A percentile compares a stretch with the other conserved stretches of the same genome.
These are phyloP conservation scores for Draba incana DNA, from an alignment of 345 rosid species.

Conservation along the genomic window DNA sequence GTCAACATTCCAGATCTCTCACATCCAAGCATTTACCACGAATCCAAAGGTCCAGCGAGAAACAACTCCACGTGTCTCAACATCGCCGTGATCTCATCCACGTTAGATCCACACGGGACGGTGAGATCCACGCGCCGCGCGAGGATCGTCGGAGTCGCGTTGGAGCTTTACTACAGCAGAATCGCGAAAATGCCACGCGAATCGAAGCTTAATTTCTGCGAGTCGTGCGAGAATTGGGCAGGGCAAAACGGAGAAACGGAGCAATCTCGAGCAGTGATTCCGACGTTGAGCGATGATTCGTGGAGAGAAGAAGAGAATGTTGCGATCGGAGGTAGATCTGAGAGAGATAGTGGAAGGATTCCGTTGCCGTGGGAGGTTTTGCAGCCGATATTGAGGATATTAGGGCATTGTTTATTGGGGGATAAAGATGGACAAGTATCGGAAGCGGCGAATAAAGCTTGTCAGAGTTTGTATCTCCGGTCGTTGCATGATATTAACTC, in stretches of 20 bases:
- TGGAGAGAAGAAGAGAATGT: slow-evolving; percentile 27
- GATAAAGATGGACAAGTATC: slow-evolving; percentile 44
- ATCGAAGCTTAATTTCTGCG: slow-evolving; percentile 78
- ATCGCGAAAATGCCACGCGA: slow-evolving; percentile 54
- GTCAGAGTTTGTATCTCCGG: slow-evolving; percentile 61
- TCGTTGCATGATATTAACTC: slow-evolving; percentile 67
- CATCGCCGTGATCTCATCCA: slow-evolving; percentile 68
- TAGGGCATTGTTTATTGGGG: slow-evolving; percentile 77
- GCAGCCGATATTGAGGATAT: slow-evolving; percentile 74
- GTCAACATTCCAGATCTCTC: slow-evolving; percentile 75
- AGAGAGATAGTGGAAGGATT: slow-evolving; percentile 43
- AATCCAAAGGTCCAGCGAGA: slow-evolving; percentile 45
- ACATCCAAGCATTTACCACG: slow-evolving; percentile 77
- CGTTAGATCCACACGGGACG: slow-evolving; percentile 77
- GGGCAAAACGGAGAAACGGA: slow-evolving; percentile 49
- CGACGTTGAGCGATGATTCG: slow-evolving; percentile 16
- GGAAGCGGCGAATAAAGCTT: slow-evolving; percentile 54
- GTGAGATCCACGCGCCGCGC: slow-evolving; percentile 74
- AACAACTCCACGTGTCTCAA: slow-evolving; percentile 59
- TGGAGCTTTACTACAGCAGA: slow-evolving; percentile 70
- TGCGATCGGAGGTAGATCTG: slow-evolving; percentile 16
- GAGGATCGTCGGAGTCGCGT: slow-evolving; percentile 70
- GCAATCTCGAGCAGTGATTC: slow-evolving; percentile 24
- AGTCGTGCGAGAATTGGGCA: slow-evolving; percentile 67
- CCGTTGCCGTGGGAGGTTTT: slow-evolving; percentile 77